Evolutionary conservation across 2,329 filamentous ascomycete species (phyloP), one percentile per base, ranked within the genome.

Genomic region (Fusarium continuum): DNA sequence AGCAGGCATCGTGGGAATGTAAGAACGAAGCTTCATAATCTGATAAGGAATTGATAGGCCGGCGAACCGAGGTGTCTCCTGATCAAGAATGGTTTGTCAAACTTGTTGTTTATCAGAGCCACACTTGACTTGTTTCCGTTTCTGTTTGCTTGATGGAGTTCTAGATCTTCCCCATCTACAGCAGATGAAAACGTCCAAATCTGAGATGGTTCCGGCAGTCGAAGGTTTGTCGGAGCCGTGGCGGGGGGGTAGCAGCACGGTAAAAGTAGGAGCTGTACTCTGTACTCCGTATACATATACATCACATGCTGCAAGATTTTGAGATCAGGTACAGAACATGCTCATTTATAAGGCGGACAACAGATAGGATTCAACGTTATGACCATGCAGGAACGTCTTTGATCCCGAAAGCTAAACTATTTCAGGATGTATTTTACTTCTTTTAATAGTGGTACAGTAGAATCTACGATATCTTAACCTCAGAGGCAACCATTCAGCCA

Each of bases 1-100:
- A 17, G 13, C 7, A 35, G 8, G 26, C 38, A 46, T 55, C 40
- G 11, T 39, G 56, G 56, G 47, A 65, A 59, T 65, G 61, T 17
- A 28, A 26, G 17, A 32, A 19, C 13, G 39, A 48, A 48, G 36
- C 14, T 39, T 64, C 8, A 14, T 14, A 28, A n/a, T 40, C 22
- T 14, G 6, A 4, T 31, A 7, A 41, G 35, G 34, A 59, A 49
- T 36, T 22, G 26, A 43, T 39, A 23, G 19, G 20, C 17, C 11
- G 16, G 9, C 29, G 46, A 16, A 14, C 45, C 29, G 29, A 25
- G 19, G 13, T 31, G 14, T 22, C 17, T 14, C 38, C 9, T 26
- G 23, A 22, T 36, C n/a, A 28, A 36, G 16, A 22, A 35, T 36
- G 44, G 19, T 36, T 44, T 20, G 31, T 5, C n/a, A 13, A 20